phyloP scores from a whole-genome alignment of 768 basidiomycete species.

The Boletellus sp. region DNA sequence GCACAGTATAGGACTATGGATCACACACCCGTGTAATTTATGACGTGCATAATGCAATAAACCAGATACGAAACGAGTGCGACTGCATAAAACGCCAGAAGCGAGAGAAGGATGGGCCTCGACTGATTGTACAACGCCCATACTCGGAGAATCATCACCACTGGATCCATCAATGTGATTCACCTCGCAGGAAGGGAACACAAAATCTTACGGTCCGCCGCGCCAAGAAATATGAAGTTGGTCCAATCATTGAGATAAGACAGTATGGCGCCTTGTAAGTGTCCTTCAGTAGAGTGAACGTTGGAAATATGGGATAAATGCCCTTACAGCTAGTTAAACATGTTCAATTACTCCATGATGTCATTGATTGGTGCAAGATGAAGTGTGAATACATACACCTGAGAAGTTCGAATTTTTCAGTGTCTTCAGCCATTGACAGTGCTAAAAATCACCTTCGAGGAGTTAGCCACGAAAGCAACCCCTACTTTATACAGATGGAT shows the following conservation, averaged over 20 bases:
- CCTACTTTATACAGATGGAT: no score
- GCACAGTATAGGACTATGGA: neutral
- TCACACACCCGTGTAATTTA: neutral
- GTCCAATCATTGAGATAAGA: neutral
- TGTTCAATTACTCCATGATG: no score
- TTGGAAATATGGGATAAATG: no score
- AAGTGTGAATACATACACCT: no score
- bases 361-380: no score
- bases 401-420: no score
- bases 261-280: neutral
- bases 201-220: neutral
- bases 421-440: no score
- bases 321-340: neutral
- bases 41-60: neutral
- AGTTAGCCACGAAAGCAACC: no score
- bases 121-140: neutral
- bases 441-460: no score
- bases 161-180: neutral
- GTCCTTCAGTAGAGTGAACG: neutral
- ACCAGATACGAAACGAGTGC: neutral
- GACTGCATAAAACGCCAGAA: neutral
- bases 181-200: neutral
- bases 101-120: neutral
- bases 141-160: slow-evolving; percentile 1
- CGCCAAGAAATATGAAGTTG: neutral